These are phyloP conservation scores for Phialophora macrospora DNA, from an alignment of 2,329 filamentous ascomycete species.

Conservation along the genomic window DNA sequence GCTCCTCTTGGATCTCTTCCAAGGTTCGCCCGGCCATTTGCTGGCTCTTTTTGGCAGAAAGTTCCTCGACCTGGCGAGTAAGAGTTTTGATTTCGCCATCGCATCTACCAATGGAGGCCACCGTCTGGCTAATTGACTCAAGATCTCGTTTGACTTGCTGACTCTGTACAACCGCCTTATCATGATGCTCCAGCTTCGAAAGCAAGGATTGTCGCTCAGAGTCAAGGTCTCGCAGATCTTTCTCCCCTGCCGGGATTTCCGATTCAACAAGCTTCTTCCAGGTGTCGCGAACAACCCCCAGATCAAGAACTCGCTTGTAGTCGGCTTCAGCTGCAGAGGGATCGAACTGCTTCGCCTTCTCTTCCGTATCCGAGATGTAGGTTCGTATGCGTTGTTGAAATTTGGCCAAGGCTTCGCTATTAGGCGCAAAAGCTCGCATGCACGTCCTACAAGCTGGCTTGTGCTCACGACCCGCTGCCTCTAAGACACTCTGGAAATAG, in stretches of 20 bases:
- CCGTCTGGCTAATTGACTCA: constrained; percentile 75
- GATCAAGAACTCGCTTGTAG: constrained; percentile 66
- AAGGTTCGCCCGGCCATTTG: constrained; percentile 69
- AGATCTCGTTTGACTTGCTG: constrained; percentile 72
- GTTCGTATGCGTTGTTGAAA: constrained; percentile 69
- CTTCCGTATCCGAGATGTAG: constrained; percentile 57
- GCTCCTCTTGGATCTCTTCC: constrained; percentile 81
- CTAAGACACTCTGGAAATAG: constrained; percentile 72
- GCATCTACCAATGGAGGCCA: constrained; percentile 75
- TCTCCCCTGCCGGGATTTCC: constrained; percentile 72
- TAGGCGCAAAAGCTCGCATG: constrained; percentile 66
- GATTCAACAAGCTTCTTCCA: constrained; percentile 69
- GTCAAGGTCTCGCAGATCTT: constrained; percentile 66
- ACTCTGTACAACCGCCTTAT: constrained; percentile 66
- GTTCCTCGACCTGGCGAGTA: constrained; percentile 73
- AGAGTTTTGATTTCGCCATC: constrained; percentile 73
- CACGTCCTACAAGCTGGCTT: constrained; percentile 80
- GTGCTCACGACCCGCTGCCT: constrained; percentile 52
- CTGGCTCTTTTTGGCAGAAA: constrained; percentile 76
- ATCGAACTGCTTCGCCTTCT: constrained; percentile 58
- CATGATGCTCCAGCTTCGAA: constrained; percentile 68
- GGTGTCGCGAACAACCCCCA: constrained; percentile 72
- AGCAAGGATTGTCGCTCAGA: constrained; percentile 66
- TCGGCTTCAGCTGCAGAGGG: constrained; percentile 67
- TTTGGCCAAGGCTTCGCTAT: constrained; percentile 63